phyloP scores from a whole-genome alignment of 2,329 filamentous ascomycete species.

The Trichoderma sp. region DNA sequence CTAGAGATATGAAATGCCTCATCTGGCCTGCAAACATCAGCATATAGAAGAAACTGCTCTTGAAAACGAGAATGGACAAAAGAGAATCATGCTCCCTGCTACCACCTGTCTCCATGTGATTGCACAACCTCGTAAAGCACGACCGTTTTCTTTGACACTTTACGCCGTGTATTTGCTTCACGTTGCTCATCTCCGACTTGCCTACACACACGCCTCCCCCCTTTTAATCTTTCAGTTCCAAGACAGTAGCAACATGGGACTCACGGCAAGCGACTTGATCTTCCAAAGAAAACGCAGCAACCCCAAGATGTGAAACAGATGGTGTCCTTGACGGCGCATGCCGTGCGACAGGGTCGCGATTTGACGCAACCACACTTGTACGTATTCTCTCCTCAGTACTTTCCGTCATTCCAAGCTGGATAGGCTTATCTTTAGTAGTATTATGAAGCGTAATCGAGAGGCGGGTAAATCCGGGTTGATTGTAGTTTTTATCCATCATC shows the following conservation, averaged over 20 bases:
- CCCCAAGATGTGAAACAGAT: conserved; percentile 27
- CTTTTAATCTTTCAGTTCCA: background rate
- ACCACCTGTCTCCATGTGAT: conserved; percentile 1
- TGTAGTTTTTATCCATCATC: background rate
- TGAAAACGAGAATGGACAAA: too few relatives aligned
- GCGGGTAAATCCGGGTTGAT: background rate
- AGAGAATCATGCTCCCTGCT: background rate
- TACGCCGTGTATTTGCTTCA: conserved; percentile 1
- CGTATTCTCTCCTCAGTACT: background rate
- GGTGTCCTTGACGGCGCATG: conserved; percentile 25
- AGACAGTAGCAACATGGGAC: background rate
- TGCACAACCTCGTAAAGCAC: conserved; percentile 23
- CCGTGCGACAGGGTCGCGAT: background rate
- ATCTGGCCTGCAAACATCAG: background rate
- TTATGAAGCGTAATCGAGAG: background rate
- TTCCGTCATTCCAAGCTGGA: background rate
- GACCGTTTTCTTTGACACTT: conserved; percentile 12
- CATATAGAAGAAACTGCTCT: background rate
- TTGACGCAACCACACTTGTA: background rate
- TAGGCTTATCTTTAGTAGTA: background rate
- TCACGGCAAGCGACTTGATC: conserved; percentile 29
- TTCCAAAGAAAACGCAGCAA: conserved; percentile 26
- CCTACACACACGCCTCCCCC: background rate
- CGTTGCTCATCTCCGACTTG: background rate
- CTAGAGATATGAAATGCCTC: conserved; percentile 24